Evolutionary conservation across 306 rosid species (phyloP), one percentile per base, ranked within the genome.

Genomic region (Abrus pulchellus): DNA sequence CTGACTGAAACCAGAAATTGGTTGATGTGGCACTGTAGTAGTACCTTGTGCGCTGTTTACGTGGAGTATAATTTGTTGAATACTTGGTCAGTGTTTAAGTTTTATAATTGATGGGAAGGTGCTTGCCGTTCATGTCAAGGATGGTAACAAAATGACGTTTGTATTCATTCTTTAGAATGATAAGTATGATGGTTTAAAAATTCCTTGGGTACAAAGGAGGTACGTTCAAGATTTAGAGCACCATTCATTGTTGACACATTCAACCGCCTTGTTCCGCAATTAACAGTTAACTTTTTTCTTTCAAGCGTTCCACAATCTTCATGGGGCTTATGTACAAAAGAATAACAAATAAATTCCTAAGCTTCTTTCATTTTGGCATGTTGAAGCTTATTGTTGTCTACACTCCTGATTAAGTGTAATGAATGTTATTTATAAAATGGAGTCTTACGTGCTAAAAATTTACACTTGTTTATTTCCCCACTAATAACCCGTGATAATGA

Each of bases 1-100:
- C 90, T 68, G 98, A 94, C 67, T 94, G 89, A 84, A 63, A 76
- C 53, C 72, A 55, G 40, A 44, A 34, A 36, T 53, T 74, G 43
- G 41, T 62, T 68, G 28, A 7, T 67, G 81, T 34, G 48, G 53
- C 47, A n/a, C 57, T 53, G 45, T 13, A 43, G 50, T 71, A 30
- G 50, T 71, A 30, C n/a, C 61, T 44, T 50, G 7, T 53, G 34
- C 43, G 33, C 32, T n/a, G 76, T 69, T 61, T 56, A 47, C 34
- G 67, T 9, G 5, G 33, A 29, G 13, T 74, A 32, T 43, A 33
- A 29, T 57, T 40, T 14, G 9, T 50, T 48, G 14, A 54, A 33
- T 13, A n/a, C 66, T 56, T 40, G 69, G 44, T 5, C 72, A 36
- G 40, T 36, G 29, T 70, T 77, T 61, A 64, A 44, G 48, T 44